Conservation (phyloP, 2,329 filamentous ascomycete genomes). For the Tolypocladium nubicola region DNA sequence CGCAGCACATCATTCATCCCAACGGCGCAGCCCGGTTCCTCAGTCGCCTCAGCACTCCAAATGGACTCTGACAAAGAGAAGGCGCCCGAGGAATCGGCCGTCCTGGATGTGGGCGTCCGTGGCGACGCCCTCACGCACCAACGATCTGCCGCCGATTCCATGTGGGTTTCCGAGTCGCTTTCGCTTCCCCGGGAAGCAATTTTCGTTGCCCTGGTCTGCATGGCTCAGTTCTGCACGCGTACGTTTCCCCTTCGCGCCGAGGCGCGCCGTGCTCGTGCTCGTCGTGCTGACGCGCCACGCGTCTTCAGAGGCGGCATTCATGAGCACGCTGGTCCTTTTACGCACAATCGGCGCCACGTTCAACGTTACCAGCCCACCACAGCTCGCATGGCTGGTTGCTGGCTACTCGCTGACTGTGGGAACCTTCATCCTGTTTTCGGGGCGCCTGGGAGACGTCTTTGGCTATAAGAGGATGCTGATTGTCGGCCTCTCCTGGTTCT, state of each 20-base stretch:
- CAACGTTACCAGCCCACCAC: constrained; percentile 26
- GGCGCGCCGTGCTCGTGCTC: not conserved
- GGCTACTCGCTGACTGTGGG: constrained; percentile 46
- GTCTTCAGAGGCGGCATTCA: constrained; percentile 20
- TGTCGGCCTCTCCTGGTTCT: constrained; percentile 43
- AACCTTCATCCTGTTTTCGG: constrained; percentile 46
- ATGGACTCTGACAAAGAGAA: not conserved
- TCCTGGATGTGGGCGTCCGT: not conserved
- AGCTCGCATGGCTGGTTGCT: constrained; percentile 46
- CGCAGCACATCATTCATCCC: not conserved
- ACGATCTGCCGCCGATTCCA: constrained; percentile 2
- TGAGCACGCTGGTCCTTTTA: constrained; percentile 32
- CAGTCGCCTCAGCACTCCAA: not conserved
- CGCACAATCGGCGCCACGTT: constrained; percentile 37
- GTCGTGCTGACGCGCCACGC: not conserved
- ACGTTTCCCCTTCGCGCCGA: not conserved
- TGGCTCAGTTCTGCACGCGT: constrained; percentile 32
- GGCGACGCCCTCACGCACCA: not conserved
- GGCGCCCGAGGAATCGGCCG: not conserved
- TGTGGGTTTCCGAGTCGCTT: constrained; percentile 12
- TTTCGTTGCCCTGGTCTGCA: constrained; percentile 32
- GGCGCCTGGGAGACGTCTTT: constrained; percentile 45
- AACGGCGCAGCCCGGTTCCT: not conserved
- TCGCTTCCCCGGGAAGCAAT: constrained; percentile 18
- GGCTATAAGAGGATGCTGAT: constrained; percentile 47